Conservation (phyloP, 441 rosid species). For the Gossypium trilobum region DNA sequence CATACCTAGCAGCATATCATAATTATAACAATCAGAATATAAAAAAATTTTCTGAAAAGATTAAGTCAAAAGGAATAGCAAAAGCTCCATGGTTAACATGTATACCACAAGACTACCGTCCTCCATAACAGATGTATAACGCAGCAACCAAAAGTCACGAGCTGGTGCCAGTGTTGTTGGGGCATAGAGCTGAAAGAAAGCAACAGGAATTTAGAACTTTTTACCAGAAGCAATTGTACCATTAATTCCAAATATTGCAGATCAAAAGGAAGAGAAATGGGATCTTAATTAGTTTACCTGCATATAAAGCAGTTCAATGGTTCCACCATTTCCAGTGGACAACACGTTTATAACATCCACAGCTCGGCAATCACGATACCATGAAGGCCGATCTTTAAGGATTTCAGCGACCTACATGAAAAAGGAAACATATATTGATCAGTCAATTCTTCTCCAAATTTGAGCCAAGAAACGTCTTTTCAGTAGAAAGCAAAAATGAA, state of each 20-base stretch:
- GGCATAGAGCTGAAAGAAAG: conserved; percentile 45
- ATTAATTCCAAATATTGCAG: not conserved
- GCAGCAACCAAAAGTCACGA: conserved; percentile 71
- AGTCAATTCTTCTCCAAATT: not conserved
- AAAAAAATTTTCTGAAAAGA: not conserved
- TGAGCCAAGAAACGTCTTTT: not conserved
- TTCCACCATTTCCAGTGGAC: conserved; percentile 61
- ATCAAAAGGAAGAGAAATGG: not conserved
- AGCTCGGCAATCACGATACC: conserved; percentile 60
- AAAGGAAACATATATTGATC: not conserved
- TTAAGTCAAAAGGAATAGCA: not conserved
- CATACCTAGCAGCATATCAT: conserved; percentile 32
- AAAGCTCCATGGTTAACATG: not conserved
- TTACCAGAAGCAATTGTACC: not conserved
- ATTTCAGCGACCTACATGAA: conserved; percentile 51
- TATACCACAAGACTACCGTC: conserved; percentile 72
- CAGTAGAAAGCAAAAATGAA: conserved; percentile 6
- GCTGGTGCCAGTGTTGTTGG: conserved; percentile 73
- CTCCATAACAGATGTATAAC: conserved; percentile 63
- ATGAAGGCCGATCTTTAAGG: conserved; percentile 57
- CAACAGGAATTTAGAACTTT: not conserved
- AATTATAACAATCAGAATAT: not conserved
- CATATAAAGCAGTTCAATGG: conserved; percentile 60
- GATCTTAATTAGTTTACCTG: conserved; percentile 31
- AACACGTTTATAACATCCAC: conserved; percentile 50